Base-by-base conservation (phyloP, 148 eudicot species). In the Silene uniflora region DNA sequence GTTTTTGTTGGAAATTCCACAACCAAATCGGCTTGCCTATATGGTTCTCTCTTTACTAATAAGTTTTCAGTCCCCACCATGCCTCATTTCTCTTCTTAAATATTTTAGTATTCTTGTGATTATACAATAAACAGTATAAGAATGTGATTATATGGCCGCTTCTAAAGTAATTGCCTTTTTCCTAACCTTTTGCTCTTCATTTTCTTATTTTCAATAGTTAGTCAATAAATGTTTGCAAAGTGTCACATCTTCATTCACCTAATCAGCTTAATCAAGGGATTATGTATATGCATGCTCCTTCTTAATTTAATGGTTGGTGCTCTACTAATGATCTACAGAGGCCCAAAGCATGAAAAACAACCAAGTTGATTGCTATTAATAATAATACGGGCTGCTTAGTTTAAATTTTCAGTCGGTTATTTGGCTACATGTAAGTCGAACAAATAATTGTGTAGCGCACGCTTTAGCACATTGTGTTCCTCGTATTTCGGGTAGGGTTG, bases 1-100 rank as follows among this genome's bases (percentile, higher is more conserved):
- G 81, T 78, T 83, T 88, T 87, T 83, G 94, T 92, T 88, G 94
- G 92, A 86, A 91, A 86, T 87, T 90, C 92, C 88, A 90, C 91
- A 86, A 84, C 82, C 82, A 82, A 79, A 75, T 86, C 6, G 84
- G 85, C 76, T 82, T 85, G 79, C 80, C 87, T 85, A 80, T 88
- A 86, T 86, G 78, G 73, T 72, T 80, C 81, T 60, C 61, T 74
- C 42, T 35, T 68, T 16, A 14, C 21, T 32, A 55, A 56, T 47
- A 35, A 35, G 6, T 27, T 5, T 22, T 18, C 78, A 77, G 81
- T 24, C 88, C 89, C 89, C 84, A 74, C 59, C 47, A 67, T 52
- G 19, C 68, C 42, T 60, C 19, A 27, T 54, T 61, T 61, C 22
- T 61, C n/a, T 29, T 6, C 10, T 68, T 67, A 60, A 52, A 7